Evolutionary conservation across 257 asterid species (phyloP).

Genomic region (Penstemon davidsonii): DNA sequence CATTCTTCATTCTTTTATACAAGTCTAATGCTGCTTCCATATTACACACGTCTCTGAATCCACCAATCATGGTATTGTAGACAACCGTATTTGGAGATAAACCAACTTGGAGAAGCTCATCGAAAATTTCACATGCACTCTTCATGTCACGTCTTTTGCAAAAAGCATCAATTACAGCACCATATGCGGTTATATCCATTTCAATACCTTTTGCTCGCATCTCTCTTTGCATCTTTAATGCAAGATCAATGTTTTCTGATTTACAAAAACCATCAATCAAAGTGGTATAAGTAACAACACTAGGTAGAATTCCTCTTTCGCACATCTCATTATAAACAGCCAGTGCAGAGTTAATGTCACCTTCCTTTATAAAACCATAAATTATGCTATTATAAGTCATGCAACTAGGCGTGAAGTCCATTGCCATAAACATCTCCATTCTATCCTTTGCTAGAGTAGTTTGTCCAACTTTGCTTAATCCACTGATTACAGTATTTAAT

Average conservation of each 20-base stretch:
- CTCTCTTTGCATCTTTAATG: slow-evolving; percentile 52
- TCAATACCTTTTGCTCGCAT: slow-evolving; percentile 61
- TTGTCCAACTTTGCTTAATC: slow-evolving; percentile 66
- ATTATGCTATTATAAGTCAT: slow-evolving; percentile 71
- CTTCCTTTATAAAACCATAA: slow-evolving; percentile 74
- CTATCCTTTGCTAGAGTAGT: slow-evolving; percentile 47
- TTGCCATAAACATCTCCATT: slow-evolving; percentile 45
- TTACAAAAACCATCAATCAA: slow-evolving; percentile 73
- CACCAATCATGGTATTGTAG: slow-evolving; percentile 77
- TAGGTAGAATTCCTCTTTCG: slow-evolving; percentile 45
- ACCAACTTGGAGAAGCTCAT: slow-evolving; percentile 64
- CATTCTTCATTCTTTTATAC: slow-evolving; percentile 52
- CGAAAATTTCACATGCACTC: slow-evolving; percentile 59
- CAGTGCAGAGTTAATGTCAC: slow-evolving; percentile 48
- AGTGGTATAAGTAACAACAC: slow-evolving; percentile 67
- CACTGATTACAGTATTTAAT: slow-evolving; percentile 52
- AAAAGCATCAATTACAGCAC: slow-evolving; percentile 65
- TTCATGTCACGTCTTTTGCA: slow-evolving; percentile 76
- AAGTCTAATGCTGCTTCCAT: slow-evolving; percentile 58
- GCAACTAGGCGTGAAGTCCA: slow-evolving; percentile 54
- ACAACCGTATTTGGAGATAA: slow-evolving; percentile 58
- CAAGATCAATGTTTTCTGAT: slow-evolving; percentile 44
- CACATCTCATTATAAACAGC: slow-evolving; percentile 63
- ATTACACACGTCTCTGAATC: slow-evolving; percentile 59
- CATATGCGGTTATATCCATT: slow-evolving; percentile 65